phyloP scores from a whole-genome alignment of 768 basidiomycete genomes.

The Stropharia rugosoannulata region DNA sequence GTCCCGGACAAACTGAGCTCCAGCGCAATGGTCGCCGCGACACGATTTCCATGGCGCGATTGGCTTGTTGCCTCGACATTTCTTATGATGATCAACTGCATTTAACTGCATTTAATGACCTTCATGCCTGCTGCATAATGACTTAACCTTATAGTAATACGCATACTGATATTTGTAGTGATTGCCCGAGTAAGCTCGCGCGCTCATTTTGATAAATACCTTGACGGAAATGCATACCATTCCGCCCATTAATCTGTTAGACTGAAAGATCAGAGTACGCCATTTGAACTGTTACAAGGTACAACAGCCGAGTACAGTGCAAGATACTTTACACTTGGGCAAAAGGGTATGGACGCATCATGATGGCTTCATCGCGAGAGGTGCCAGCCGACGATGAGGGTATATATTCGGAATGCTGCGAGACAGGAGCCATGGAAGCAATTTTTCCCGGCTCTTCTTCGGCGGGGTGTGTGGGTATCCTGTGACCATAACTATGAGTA shows the following conservation, averaged over 20 bases:
- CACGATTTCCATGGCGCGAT: neutral
- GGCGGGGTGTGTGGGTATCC: constrained; percentile 1
- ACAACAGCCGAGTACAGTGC: neutral
- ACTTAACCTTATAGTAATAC: no score
- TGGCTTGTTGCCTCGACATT: neutral
- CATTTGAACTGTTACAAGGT: no score
- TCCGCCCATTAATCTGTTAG: no score
- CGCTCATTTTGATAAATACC: no score
- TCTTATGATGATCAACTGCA: no score
- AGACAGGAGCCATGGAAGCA: constrained; percentile 16
- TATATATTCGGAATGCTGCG: neutral
- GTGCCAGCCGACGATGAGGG: neutral
- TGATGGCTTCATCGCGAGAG: constrained; percentile 1
- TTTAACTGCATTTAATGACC: no score
- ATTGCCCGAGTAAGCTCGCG: no score
- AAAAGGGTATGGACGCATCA: constrained; percentile 4
- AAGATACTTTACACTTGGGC: neutral
- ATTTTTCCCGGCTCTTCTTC: constrained; percentile 23
- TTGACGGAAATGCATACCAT: no score
- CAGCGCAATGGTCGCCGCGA: neutral
- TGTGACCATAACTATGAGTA: constrained; percentile 19
- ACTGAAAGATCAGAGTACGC: no score
- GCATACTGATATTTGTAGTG: no score
- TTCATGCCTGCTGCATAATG: no score
- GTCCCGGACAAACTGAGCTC: constrained; percentile 2